Conservation (phyloP, 192 early-diverging fungal genomes). For the Umbelopsis sp. region DNA sequence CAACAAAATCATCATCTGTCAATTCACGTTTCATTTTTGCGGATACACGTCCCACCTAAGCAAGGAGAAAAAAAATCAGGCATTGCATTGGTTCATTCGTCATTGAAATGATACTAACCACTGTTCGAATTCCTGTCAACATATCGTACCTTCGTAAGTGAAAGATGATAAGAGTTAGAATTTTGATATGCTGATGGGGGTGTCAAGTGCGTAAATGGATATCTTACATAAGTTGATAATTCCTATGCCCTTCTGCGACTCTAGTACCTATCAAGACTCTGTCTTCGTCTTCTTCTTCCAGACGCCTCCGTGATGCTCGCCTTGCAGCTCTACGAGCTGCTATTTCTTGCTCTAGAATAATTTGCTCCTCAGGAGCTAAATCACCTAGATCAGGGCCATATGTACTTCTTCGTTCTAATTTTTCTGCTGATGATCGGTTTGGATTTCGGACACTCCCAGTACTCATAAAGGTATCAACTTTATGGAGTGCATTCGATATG, state of each 20-base stretch:
- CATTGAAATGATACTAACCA: slow-evolving; percentile 49
- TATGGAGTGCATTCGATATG: background rate
- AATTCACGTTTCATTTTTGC: slow-evolving; percentile 81
- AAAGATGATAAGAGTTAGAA: background rate
- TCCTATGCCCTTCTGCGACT: slow-evolving; percentile 92
- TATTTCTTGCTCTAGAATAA: slow-evolving; percentile 44
- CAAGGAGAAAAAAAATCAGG: background rate
- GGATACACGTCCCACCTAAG: slow-evolving; percentile 79
- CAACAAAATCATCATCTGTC: slow-evolving; percentile 77
- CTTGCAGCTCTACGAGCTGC: slow-evolving; percentile 42
- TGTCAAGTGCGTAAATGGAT: background rate
- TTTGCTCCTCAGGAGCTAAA: slow-evolving; percentile 37
- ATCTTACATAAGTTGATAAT: slow-evolving; percentile 87
- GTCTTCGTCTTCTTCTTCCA: slow-evolving; percentile 46
- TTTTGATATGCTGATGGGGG: background rate
- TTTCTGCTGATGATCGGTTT: background rate
- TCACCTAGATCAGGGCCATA: slow-evolving; percentile 43
- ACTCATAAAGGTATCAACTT: background rate
- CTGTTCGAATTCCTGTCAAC: slow-evolving; percentile 93
- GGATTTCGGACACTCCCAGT: slow-evolving; percentile 22
- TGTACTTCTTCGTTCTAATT: slow-evolving; percentile 45
- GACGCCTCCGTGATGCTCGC: slow-evolving; percentile 40
- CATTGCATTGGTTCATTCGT: no score
- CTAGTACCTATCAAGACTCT: slow-evolving; percentile 72
- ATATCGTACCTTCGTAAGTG: slow-evolving; percentile 75